Percentiles rank a stretch among this genome's conserved stretches.
Evolutionary conservation across 805 yeast species (phyloP).

Genomic region (Wickerhamiella qilinensis): DNA sequence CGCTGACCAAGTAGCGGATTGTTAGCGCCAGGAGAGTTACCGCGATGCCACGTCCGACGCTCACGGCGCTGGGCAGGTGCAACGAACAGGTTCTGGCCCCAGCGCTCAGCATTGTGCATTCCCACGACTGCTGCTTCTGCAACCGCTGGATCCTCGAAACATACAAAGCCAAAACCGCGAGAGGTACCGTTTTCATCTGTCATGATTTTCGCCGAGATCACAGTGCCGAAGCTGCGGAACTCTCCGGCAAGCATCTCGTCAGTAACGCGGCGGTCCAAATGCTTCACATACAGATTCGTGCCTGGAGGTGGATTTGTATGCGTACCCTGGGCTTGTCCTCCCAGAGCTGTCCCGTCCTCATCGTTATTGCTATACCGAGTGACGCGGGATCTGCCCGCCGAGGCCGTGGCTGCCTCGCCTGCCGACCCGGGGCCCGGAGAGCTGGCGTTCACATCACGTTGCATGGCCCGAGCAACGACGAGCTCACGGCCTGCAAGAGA

Average conservation of each 20-base stretch:
- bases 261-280: slow-evolving; percentile 37
- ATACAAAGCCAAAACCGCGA: slow-evolving; percentile 70
- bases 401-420: background rate
- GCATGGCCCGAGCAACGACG: slow-evolving; percentile 31
- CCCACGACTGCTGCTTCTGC: slow-evolving; percentile 56
- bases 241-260: slow-evolving; percentile 35
- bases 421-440: background rate
- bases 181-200: slow-evolving; percentile 36
- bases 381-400: background rate
- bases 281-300: slow-evolving; percentile 57
- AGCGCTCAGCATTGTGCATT: slow-evolving; percentile 37
- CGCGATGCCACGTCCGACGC: slow-evolving; percentile 1
- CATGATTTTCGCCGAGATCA: slow-evolving; percentile 40
- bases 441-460: background rate
- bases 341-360: background rate
- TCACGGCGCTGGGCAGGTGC: slow-evolving; percentile 60
- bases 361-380: background rate
- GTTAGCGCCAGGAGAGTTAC: background rate
- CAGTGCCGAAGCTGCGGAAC: slow-evolving; percentile 33
- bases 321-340: background rate
- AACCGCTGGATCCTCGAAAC: slow-evolving; percentile 46
- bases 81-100: slow-evolving; percentile 40
- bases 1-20: background rate
- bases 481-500: slow-evolving; percentile 25
- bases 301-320: slow-evolving; percentile 24